Percentiles rank a stretch among this genome's conserved stretches.
Evolutionary conservation across 805 yeast genomes (phyloP).

Genomic region (Nakazawaea wyomingensis): DNA sequence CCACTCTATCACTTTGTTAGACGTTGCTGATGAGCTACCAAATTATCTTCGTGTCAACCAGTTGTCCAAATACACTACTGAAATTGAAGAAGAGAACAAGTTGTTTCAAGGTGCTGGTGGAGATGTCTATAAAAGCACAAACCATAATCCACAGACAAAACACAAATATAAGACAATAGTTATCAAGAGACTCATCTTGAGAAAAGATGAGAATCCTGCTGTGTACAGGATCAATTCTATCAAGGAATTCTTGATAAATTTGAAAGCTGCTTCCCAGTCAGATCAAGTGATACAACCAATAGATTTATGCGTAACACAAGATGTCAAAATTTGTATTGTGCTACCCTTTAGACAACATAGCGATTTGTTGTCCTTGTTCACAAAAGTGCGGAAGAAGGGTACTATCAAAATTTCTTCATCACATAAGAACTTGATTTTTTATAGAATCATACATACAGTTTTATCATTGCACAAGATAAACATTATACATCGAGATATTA

Average conservation of each 20-base stretch:
- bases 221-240: constrained; percentile 6
- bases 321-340: constrained; percentile 27
- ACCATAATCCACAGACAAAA: constrained; percentile 5
- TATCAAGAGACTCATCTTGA: constrained; percentile 1
- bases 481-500: constrained; percentile 47
- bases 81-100: neutral
- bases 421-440: constrained; percentile 40
- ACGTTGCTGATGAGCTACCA: neutral
- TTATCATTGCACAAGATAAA: constrained; percentile 35
- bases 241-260: constrained; percentile 4
- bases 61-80: neutral
- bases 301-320: constrained; percentile 3
- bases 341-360: constrained; percentile 41
- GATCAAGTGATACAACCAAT: constrained; percentile 7
- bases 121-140: constrained; percentile 5
- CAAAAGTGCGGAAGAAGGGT: constrained; percentile 29
- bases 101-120: constrained; percentile 12
- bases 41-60: neutral
- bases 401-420: constrained; percentile 27
- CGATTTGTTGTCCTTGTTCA: constrained; percentile 40
- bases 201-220: neutral
- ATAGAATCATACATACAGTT: constrained; percentile 49
- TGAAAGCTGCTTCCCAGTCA: constrained; percentile 5
- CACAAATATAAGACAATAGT: neutral
- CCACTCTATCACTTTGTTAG: neutral